Evolutionary conservation across 106 monocot genomes (phyloP), one percentile per base, ranked within the genome.

Genomic region (Dioscorea dumetorum): DNA sequence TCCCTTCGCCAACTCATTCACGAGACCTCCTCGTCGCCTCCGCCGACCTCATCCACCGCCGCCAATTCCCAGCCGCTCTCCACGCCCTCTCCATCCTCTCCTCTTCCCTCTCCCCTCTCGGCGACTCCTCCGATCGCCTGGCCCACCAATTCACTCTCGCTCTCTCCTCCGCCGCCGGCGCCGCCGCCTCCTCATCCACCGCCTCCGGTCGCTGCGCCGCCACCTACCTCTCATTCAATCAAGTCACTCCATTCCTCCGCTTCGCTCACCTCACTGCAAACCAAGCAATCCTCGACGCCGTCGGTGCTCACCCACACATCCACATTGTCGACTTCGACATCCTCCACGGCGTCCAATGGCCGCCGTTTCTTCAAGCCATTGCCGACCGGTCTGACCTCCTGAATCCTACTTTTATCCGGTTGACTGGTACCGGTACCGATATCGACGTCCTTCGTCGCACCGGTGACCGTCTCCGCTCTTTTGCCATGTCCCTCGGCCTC

Each of bases 181-280:
- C 16, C 57, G 66, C 52, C 60, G 49, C 65, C 63, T 57, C 71
- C n/a, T n/a, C n/a, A n/a, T n/a, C n/a, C 31, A 14, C 63, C 24
- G 68, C 22, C 19, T 12, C 9, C 33, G 4, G 64, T 6, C 9
- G 5, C 41, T 6, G 17, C 24, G 63, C 64, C 11, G 64, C 85
- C 16, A 76, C 82, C 57, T 85, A 90, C 68, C 77, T 90, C 48
- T 66, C 80, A 14, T 73, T 93, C 78, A 92, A 93, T 81, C 78
- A 99, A 48, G 73, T 99, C 80, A 83, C 99, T 2, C 99, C 99
- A 0, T 99, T 87, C 74, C 63, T 99, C 67, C 90, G 99, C 32
- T 99, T 99, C 80, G 72, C 87, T 23, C 99, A 99, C 72, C 87
- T 99, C 57, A 99, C 99, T 4, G 93, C 99, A 14, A 99, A 99